A percentile compares a stretch with the other conserved stretches of the same genome.
phyloP scores from a whole-genome alignment of 495 filamentous ascomycete species.

The Penicillium robsamsonii region DNA sequence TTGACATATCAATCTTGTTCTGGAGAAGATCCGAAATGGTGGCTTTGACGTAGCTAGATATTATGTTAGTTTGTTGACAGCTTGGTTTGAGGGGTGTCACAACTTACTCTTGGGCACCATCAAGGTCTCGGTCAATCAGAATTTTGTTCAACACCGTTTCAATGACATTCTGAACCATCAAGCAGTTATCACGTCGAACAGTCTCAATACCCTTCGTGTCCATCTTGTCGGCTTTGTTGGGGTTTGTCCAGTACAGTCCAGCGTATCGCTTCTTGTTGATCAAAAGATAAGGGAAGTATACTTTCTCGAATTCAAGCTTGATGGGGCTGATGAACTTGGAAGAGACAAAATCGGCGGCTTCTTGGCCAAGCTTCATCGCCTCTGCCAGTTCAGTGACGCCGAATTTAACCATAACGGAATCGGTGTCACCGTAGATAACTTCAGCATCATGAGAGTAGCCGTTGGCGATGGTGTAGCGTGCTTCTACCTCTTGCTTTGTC shows the following conservation, averaged over 20 bases:
- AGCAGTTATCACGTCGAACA: slow-evolving; percentile 92
- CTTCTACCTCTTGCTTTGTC: slow-evolving; percentile 90
- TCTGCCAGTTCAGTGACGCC: slow-evolving; percentile 78
- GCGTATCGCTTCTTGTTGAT: slow-evolving; percentile 99
- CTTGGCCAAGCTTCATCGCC: slow-evolving; percentile 90
- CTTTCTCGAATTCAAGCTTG: slow-evolving; percentile 99
- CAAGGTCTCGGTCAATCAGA: slow-evolving; percentile 85
- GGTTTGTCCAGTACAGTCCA: slow-evolving; percentile 92
- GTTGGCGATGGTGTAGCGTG: slow-evolving; percentile 83
- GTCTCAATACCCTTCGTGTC: slow-evolving; percentile 99
- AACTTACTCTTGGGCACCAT: slow-evolving; percentile 88
- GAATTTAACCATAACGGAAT: slow-evolving; percentile 99
- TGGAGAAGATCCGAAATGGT: slow-evolving; percentile 94
- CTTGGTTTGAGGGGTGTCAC: not conserved
- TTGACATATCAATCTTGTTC: slow-evolving; percentile 98
- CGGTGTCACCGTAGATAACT: slow-evolving; percentile 98
- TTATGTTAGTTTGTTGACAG: slow-evolving; percentile 16
- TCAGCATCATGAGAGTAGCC: slow-evolving; percentile 91
- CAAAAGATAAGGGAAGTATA: slow-evolving; percentile 95
- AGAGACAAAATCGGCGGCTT: slow-evolving; percentile 85
- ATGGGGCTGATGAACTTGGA: slow-evolving; percentile 92
- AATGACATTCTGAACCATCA: slow-evolving; percentile 93
- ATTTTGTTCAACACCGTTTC: slow-evolving; percentile 96
- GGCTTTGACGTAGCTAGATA: slow-evolving; percentile 84
- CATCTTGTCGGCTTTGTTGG: slow-evolving; percentile 98